Conservation (phyloP, 345 rosid species). For the Mallotus nudiflorus region DNA sequence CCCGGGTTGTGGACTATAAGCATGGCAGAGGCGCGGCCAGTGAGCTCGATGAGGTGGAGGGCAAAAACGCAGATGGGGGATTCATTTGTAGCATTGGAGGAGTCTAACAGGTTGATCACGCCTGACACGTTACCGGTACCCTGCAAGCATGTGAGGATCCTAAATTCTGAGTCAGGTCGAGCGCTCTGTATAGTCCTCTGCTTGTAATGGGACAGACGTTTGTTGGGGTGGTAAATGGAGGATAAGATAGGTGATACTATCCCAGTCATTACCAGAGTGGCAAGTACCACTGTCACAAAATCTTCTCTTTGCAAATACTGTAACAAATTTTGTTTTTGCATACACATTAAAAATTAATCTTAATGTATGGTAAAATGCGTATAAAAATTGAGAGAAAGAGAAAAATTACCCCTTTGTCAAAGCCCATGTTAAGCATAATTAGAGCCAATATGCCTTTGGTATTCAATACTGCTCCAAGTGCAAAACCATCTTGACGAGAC, state of each 20-base stretch:
- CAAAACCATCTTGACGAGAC: slow-evolving; percentile 11
- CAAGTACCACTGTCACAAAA: slow-evolving; percentile 41
- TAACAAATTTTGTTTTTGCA: background rate
- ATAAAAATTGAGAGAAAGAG: background rate
- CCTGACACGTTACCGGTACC: slow-evolving; percentile 37
- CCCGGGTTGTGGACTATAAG: slow-evolving; percentile 51
- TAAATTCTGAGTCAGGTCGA: slow-evolving; percentile 42
- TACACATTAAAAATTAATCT: background rate
- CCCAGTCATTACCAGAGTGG: slow-evolving; percentile 45
- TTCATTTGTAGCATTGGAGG: slow-evolving; percentile 48
- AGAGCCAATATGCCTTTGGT: slow-evolving; percentile 31
- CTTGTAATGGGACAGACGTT: slow-evolving; percentile 24
- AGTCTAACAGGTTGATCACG: slow-evolving; percentile 49
- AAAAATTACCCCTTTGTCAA: slow-evolving; percentile 29
- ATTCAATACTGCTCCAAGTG: slow-evolving; percentile 22
- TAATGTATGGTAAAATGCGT: no score
- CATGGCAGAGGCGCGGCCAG: slow-evolving; percentile 63
- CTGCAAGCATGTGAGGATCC: slow-evolving; percentile 58
- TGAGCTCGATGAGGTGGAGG: slow-evolving; percentile 59
- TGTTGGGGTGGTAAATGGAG: slow-evolving; percentile 38
- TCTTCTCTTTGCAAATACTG: slow-evolving; percentile 42
- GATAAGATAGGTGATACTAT: slow-evolving; percentile 31
- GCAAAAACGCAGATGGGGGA: slow-evolving; percentile 56
- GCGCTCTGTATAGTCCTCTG: slow-evolving; percentile 44
- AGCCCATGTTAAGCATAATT: slow-evolving; percentile 39